These are phyloP conservation scores for Hygrophorus pudorinus DNA, from an alignment of 768 basidiomycete genomes.

Conservation along the genomic window DNA sequence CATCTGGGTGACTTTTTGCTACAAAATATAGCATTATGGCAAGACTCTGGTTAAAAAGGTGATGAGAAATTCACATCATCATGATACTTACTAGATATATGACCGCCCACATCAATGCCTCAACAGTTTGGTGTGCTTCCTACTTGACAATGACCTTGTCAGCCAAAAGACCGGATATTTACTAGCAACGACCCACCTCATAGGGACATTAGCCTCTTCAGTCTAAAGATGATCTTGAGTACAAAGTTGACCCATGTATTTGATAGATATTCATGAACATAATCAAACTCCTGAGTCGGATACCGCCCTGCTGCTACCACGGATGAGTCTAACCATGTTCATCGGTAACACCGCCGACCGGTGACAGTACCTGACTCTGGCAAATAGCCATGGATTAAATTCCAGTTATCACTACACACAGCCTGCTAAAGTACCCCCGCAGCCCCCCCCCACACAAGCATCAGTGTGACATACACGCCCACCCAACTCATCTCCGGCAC, in stretches of 20 bases:
- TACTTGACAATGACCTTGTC: slow-evolving; percentile 20
- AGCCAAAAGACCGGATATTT: neutral
- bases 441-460: too few relatives aligned
- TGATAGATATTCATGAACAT: slow-evolving; percentile 18
- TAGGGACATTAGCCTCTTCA: slow-evolving; percentile 58
- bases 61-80: neutral
- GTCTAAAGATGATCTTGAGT: neutral
- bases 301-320: slow-evolving; percentile 4
- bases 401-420: too few relatives aligned
- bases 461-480: too few relatives aligned
- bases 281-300: slow-evolving; percentile 9
- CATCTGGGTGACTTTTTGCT: too few relatives aligned
- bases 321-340: slow-evolving; percentile 8
- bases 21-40: slow-evolving; percentile 92
- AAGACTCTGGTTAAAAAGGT: slow-evolving; percentile 53
- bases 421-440: too few relatives aligned
- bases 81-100: slow-evolving; percentile 75
- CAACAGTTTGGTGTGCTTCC: too few relatives aligned
- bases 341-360: too few relatives aligned
- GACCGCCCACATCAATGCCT: slow-evolving; percentile 59
- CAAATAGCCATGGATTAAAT: too few relatives aligned
- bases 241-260: neutral
- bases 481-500: too few relatives aligned
- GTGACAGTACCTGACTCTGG: too few relatives aligned
- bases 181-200: slow-evolving; percentile 36